These are phyloP conservation scores for Eutypella sp. DNA, from an alignment of 2,329 filamentous ascomycete genomes.

Conservation along the genomic window DNA sequence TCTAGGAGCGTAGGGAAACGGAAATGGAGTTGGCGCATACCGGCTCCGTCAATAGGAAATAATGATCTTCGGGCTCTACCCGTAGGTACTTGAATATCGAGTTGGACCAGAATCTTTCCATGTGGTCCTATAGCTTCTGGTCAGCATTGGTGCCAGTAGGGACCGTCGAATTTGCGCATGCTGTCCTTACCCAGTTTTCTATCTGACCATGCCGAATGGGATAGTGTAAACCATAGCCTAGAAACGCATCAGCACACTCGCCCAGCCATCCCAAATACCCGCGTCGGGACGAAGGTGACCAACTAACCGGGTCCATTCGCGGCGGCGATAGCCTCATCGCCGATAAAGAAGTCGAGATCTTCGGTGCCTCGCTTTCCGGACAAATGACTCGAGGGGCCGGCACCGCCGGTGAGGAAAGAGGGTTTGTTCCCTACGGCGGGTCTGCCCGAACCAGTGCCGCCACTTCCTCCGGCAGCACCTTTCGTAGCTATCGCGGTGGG, in stretches of 20 bases:
- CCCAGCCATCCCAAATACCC: neutral
- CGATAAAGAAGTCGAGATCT: conserved; percentile 98
- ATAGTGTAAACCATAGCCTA: conserved; percentile 93
- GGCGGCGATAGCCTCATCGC: conserved; percentile 87
- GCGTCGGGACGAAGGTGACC: conserved; percentile 1
- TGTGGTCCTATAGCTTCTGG: conserved; percentile 97
- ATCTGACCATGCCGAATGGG: conserved; percentile 97
- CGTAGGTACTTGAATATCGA: conserved; percentile 99
- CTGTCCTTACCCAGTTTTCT: conserved; percentile 84
- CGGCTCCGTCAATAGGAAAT: conserved; percentile 95
- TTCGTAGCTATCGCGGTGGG: conserved; percentile 98
- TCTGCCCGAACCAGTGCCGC: conserved; percentile 77
- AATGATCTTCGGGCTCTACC: conserved; percentile 97
- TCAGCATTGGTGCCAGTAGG: too few species aligned
- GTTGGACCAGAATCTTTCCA: conserved; percentile 99
- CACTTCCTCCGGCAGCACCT: conserved; percentile 63
- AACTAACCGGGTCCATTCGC: conserved; percentile 70
- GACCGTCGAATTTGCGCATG: neutral
- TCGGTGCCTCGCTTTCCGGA: conserved; percentile 93
- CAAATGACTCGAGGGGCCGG: conserved; percentile 75
- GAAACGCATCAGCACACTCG: conserved; percentile 10
- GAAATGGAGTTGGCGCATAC: conserved; percentile 46
- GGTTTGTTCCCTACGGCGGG: conserved; percentile 92
- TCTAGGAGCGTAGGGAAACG: conserved; percentile 4
- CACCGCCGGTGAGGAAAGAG: conserved; percentile 87